Evolutionary conservation across 495 filamentous ascomycete species (phyloP).

Genomic region (Aspergillus indologenus): DNA sequence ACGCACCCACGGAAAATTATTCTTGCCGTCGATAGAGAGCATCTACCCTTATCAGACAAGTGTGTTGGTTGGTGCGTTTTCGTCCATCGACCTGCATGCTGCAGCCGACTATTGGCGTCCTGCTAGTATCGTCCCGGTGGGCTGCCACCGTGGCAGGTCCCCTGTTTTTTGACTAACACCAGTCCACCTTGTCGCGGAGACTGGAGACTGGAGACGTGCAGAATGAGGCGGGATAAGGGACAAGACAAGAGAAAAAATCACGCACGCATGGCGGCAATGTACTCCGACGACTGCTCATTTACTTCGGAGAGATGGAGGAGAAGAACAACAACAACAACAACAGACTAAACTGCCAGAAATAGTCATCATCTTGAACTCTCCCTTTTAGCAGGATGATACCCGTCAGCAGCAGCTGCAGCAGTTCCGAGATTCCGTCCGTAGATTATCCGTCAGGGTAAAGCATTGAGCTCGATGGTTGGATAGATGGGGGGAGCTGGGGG

Average conservation of each 20-base stretch:
- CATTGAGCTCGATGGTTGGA: not conserved
- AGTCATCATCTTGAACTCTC: too few relatives aligned
- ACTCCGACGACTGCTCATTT: not conserved
- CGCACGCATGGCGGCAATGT: not conserved
- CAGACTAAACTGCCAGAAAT: too few relatives aligned
- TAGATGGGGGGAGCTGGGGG: not conserved
- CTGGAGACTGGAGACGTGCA: not conserved
- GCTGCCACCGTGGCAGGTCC: not conserved
- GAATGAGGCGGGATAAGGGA: not conserved
- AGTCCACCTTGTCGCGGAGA: not conserved
- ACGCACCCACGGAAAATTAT: conserved; percentile 2
- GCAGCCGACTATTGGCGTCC: not conserved
- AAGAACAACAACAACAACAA: not conserved
- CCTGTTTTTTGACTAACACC: not conserved
- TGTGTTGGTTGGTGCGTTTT: not conserved
- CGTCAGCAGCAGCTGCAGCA: not conserved
- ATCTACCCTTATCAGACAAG: not conserved
- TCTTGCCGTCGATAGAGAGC: not conserved
- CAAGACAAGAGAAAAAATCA: not conserved
- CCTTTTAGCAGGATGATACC: not conserved
- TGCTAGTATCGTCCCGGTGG: not conserved
- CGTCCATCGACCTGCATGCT: not conserved
- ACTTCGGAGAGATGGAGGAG: not conserved
- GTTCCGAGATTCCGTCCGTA: not conserved
- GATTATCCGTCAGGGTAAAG: not conserved